phyloP scores from a whole-genome alignment of 768 basidiomycete species.

The Coprinopsis marcescibilis region DNA sequence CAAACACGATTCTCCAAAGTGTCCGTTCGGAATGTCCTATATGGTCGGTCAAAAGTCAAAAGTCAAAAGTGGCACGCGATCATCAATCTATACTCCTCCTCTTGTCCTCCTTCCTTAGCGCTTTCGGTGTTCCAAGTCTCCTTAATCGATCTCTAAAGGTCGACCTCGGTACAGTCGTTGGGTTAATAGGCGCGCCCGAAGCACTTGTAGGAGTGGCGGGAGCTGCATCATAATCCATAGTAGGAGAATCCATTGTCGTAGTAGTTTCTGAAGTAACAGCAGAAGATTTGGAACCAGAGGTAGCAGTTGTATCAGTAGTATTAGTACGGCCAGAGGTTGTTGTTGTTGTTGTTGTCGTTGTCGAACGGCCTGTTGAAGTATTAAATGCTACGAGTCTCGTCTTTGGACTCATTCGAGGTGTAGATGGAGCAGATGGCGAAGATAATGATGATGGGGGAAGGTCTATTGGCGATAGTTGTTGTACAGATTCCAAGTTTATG shows the following conservation, averaged over 20 bases:
- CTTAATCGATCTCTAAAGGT: slow-evolving; percentile 29
- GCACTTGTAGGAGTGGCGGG: slow-evolving; percentile 10
- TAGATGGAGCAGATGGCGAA: no score
- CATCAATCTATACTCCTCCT: neutral
- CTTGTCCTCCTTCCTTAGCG: slow-evolving; percentile 28
- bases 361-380: no score
- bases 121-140: slow-evolving; percentile 32
- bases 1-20: neutral
- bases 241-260: neutral
- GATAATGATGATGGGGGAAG: no score
- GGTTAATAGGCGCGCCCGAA: neutral
- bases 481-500: no score
- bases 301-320: neutral
- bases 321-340: neutral
- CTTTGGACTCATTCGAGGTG: no score
- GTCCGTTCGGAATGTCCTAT: no score
- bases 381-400: no score
- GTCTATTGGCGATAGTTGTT: no score
- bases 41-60: no score
- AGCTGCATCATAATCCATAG: slow-evolving; percentile 9
- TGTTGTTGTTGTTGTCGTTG: no score
- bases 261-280: no score
- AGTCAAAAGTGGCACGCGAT: neutral
- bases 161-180: slow-evolving; percentile 20
- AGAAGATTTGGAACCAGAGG: no score